Evolutionary conservation across 768 basidiomycete species (phyloP).

Genomic region (Amanita phalloides): DNA sequence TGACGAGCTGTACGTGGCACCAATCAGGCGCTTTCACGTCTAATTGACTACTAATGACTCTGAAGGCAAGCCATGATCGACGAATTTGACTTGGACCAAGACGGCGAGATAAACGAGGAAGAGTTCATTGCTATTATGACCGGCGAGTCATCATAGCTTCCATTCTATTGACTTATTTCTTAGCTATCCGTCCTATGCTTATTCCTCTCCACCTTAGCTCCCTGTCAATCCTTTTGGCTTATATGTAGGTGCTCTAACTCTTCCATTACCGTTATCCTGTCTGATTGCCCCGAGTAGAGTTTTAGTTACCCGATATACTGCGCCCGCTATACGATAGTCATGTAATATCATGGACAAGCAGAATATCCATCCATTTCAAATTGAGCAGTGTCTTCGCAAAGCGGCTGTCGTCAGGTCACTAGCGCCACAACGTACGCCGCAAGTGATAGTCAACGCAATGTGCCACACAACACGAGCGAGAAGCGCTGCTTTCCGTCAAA

Average conservation of each 20-base stretch:
- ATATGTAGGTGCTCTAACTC: not conserved
- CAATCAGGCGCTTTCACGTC: not conserved
- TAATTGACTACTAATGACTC: constrained; percentile 1
- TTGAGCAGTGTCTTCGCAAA: not conserved
- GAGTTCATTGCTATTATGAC: constrained; percentile 98
- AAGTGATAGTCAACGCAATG: not conserved
- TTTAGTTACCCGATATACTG: constrained; percentile 1
- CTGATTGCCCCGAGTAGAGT: not conserved
- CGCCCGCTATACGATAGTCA: not conserved
- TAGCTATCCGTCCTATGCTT: not conserved
- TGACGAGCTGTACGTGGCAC: constrained; percentile 78
- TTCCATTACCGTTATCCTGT: not conserved
- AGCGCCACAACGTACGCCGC: not conserved
- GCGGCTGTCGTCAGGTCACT: not conserved
- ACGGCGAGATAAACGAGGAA: constrained; percentile 93
- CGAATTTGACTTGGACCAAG: constrained; percentile 97
- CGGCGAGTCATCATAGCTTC: constrained; percentile 56
- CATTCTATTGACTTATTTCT: not conserved
- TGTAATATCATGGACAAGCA: constrained; percentile 4
- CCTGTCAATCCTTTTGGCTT: not conserved
- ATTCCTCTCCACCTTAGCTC: not conserved
- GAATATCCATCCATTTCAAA: not conserved
- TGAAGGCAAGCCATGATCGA: constrained; percentile 98
- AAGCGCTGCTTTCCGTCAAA: constrained; percentile 1
- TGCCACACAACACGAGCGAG: not conserved